Conservation (phyloP, 2,329 filamentous ascomycete species). For the Aschersonia sp. region DNA sequence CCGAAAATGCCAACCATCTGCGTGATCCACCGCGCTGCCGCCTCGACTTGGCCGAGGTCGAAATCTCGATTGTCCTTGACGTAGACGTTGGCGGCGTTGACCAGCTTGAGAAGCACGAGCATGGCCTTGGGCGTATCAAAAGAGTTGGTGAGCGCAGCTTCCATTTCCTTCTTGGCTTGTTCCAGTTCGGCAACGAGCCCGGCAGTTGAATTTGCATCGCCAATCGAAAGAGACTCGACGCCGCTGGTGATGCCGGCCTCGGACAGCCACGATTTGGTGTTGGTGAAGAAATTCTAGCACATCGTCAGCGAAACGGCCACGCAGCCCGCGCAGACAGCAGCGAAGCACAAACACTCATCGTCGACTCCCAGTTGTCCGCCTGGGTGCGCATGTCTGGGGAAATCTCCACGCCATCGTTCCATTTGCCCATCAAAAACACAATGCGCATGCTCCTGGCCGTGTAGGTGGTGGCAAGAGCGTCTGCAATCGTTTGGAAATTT, state of each 20-base stretch:
- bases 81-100: slow-evolving; percentile 60
- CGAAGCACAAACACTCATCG: slow-evolving; percentile 41
- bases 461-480: slow-evolving; percentile 57
- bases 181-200: slow-evolving; percentile 28
- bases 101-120: slow-evolving; percentile 61
- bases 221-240: slow-evolving; percentile 24
- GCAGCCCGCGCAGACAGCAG: neutral
- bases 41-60: slow-evolving; percentile 32
- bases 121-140: slow-evolving; percentile 77
- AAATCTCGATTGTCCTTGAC: slow-evolving; percentile 30
- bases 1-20: slow-evolving; percentile 75
- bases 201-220: slow-evolving; percentile 14
- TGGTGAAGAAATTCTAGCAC: slow-evolving; percentile 42
- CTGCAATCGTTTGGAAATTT: slow-evolving; percentile 87
- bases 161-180: slow-evolving; percentile 38
- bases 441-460: slow-evolving; percentile 69
- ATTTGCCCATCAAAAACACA: slow-evolving; percentile 74
- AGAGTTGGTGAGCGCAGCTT: slow-evolving; percentile 58
- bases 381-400: slow-evolving; percentile 66
- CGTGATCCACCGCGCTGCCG: slow-evolving; percentile 65
- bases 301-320: neutral
- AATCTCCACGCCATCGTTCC: slow-evolving; percentile 87
- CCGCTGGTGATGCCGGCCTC: slow-evolving; percentile 23
- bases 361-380: slow-evolving; percentile 66
- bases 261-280: slow-evolving; percentile 36